Conservation (phyloP, 177 flowering plant genomes). For the Telopea speciosissima region DNA sequence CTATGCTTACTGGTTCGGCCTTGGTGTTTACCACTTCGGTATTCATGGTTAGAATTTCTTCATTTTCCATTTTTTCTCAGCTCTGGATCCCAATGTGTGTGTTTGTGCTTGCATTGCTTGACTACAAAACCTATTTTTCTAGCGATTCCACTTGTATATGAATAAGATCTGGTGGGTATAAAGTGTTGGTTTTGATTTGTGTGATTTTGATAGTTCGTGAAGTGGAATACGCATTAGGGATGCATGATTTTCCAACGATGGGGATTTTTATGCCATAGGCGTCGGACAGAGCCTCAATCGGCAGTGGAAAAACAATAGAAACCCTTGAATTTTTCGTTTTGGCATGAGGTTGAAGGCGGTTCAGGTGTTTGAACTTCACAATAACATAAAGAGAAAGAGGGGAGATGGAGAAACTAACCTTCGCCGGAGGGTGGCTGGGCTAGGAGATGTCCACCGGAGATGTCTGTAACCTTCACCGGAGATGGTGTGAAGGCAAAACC, state of each 20-base stretch:
- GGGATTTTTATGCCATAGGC: too few species aligned
- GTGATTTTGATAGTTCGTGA: conserved; percentile 50
- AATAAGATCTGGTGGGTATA: background rate
- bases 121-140: background rate
- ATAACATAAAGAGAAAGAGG: too few species aligned
- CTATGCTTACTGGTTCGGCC: conserved; percentile 83
- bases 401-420: too few species aligned
- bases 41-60: conserved; percentile 49
- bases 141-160: background rate
- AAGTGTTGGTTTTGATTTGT: background rate
- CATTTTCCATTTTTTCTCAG: background rate
- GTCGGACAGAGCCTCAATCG: too few species aligned
- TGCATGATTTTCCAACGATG: conserved; percentile 66
- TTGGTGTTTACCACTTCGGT: conserved; percentile 83
- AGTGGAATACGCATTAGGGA: conserved; percentile 84
- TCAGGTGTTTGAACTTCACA: too few species aligned
- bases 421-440: too few species aligned
- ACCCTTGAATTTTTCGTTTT: too few species aligned
- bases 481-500: too few species aligned
- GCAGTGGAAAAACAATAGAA: too few species aligned
- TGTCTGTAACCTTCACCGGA: too few species aligned
- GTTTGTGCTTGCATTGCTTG: background rate
- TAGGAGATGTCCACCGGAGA: too few species aligned
- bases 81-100: background rate
- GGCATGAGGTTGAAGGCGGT: too few species aligned